These are phyloP conservation scores for Garcia nutans DNA, from an alignment of 345 rosid species.

Conservation along the genomic window DNA sequence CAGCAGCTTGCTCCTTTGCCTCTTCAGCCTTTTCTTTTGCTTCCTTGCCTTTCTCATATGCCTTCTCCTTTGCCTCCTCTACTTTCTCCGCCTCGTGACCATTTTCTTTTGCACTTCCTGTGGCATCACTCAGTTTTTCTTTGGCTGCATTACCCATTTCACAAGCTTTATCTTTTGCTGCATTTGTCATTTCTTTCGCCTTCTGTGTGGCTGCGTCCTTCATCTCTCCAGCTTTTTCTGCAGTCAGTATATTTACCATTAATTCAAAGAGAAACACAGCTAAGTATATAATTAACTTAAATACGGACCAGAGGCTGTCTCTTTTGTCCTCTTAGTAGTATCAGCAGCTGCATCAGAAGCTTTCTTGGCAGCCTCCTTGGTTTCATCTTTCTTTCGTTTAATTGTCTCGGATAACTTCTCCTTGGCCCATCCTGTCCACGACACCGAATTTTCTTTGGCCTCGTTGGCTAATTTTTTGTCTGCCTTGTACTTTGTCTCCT, in stretches of 20 bases:
- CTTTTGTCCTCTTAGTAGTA: slow-evolving; percentile 28
- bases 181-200: slow-evolving; percentile 1
- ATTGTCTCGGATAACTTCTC: slow-evolving; percentile 42
- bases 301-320: slow-evolving; percentile 42
- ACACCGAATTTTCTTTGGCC: slow-evolving; percentile 35
- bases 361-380: slow-evolving; percentile 24
- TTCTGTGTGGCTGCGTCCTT: not conserved
- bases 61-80: not conserved
- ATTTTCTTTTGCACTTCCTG: slow-evolving; percentile 10
- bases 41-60: not conserved
- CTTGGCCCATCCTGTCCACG: slow-evolving; percentile 61
- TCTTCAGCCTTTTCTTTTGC: slow-evolving; percentile 2
- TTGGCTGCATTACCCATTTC: not conserved
- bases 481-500: slow-evolving; percentile 9
- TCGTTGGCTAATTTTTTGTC: slow-evolving; percentile 17
- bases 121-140: slow-evolving; percentile 16
- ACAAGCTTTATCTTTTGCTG: slow-evolving; percentile 9
- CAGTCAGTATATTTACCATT: not conserved
- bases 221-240: slow-evolving; percentile 27
- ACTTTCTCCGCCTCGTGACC: slow-evolving; percentile 3
- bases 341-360: slow-evolving; percentile 29
- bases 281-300: too few relatives aligned
- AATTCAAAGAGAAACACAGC: too few relatives aligned
- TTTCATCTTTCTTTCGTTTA: slow-evolving; percentile 39
- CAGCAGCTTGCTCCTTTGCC: slow-evolving; percentile 10